phyloP scores from a whole-genome alignment of 2,329 filamentous ascomycete species.

The Aspergillus floridensis region DNA sequence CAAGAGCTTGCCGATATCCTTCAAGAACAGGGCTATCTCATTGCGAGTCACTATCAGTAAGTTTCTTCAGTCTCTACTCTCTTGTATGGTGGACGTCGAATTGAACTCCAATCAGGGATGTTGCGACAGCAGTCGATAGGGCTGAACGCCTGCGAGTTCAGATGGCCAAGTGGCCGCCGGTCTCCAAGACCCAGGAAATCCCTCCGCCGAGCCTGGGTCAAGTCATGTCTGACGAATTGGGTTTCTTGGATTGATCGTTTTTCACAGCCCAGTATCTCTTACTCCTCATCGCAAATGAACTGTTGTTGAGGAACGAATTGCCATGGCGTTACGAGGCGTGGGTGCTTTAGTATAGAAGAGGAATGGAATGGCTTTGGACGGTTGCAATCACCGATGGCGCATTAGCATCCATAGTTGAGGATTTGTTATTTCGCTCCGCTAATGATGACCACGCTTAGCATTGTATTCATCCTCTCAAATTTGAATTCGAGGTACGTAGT shows the following conservation, averaged over 20 bases:
- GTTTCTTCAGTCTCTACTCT: slow-evolving; percentile 18
- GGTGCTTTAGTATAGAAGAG: neutral
- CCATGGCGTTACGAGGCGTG: neutral
- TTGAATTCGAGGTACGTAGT: no score
- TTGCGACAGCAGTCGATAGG: slow-evolving; percentile 48
- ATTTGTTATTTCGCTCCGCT: no score
- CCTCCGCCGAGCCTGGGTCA: slow-evolving; percentile 46
- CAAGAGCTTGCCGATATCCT: slow-evolving; percentile 78
- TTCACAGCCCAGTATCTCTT: neutral
- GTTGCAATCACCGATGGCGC: no score
- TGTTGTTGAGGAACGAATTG: neutral
- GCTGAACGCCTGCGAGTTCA: slow-evolving; percentile 48
- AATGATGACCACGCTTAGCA: no score
- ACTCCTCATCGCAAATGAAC: neutral
- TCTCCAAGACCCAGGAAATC: slow-evolving; percentile 40
- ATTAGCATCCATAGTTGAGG: no score
- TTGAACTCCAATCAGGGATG: slow-evolving; percentile 36
- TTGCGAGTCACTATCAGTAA: slow-evolving; percentile 68
- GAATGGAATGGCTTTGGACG: no score
- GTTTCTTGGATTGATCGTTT: slow-evolving; percentile 49
- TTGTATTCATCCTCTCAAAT: no score
- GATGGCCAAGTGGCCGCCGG: slow-evolving; percentile 51
- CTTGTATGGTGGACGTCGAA: slow-evolving; percentile 10
- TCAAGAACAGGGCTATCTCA: slow-evolving; percentile 69
- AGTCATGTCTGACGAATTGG: slow-evolving; percentile 59